phyloP scores from a whole-genome alignment of 208 protist genomes.

The Acanthamoeba rhysodes region DNA sequence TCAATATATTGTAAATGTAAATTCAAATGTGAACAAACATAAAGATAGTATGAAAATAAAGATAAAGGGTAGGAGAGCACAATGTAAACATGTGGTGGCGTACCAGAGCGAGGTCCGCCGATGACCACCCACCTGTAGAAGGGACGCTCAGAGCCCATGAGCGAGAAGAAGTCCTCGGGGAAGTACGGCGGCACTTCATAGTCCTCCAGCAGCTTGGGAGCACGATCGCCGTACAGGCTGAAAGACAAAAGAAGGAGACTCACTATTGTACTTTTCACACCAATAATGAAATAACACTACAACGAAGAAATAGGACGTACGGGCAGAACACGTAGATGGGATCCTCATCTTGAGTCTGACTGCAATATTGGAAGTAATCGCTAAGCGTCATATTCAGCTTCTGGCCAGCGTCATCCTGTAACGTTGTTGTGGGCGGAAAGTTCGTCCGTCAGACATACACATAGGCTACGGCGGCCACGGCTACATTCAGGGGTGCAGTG shows the following conservation, averaged over 20 bases:
- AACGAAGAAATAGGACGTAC: background rate
- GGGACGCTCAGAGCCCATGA: slow-evolving; percentile 46
- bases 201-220: slow-evolving; percentile 51
- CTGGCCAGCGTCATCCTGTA: slow-evolving; percentile 43
- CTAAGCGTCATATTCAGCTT: slow-evolving; percentile 71
- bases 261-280: background rate
- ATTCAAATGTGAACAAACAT: no score
- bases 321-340: slow-evolving; percentile 76
- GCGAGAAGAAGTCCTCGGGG: slow-evolving; percentile 62
- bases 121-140: slow-evolving; percentile 64
- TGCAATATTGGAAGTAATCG: slow-evolving; percentile 64
- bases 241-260: no score
- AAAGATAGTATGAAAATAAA: background rate
- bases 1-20: no score
- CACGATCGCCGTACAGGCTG: slow-evolving; percentile 10
- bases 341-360: slow-evolving; percentile 57
- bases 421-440: background rate
- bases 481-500: background rate
- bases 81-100: background rate
- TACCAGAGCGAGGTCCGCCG: slow-evolving; percentile 51
- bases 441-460: background rate
- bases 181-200: slow-evolving; percentile 71
- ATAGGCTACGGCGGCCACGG: no score
- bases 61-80: background rate
- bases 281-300: background rate